Base-by-base conservation (phyloP, 108 stramenopile genomes). In the Nitzschia sp. region DNA sequence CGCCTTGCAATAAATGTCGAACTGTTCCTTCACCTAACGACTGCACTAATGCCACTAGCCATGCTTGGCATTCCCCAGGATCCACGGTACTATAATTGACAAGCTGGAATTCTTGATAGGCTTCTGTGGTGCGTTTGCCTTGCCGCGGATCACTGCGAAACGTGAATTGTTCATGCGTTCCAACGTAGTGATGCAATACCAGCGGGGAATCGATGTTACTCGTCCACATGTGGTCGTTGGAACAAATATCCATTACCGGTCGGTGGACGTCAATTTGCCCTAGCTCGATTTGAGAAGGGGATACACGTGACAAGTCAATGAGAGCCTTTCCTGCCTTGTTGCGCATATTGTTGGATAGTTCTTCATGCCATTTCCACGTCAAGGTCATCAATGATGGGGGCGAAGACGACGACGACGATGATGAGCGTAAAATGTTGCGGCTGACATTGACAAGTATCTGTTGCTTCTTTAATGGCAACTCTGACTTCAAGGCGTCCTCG, bases 121-220 rank as follows among this genome's bases (percentile, higher is more conserved):
- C 17, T 26, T 67, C 48, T 0, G 33, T 2, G 8, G 57, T 64
- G 5, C 75, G 68, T 49, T 63, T 63, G 6, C 49, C 59, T 42
- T 57, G 8, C 54, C 76, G 63, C 3, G 70, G 70, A 55, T 77
- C 76, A 23, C 38, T 19, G 4, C 76, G 76, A 60, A 66, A 71
- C 2, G 48, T 53, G 24, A 25, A 77, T 45, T 77, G 76, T 49
- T 65, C 57, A 3, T 13, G 46, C 1, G 64, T 66, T 13, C 76
- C 76, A 32, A 66, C 32, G 30, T 77, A 77, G 26, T 77, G 76
- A 56, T 68, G 75, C 0, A 76, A 19, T 4, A 54, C 38, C 1
- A 75, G 46, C 1, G 53, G 62, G 1, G 71, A 62, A 27, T 62
- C 51, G 11, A 1, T 38, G 28, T 54, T 64, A 23, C 11, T 36